These are phyloP conservation scores for Cryphonectria japonica DNA, from an alignment of 2,329 filamentous ascomycete species.

Conservation along the genomic window DNA sequence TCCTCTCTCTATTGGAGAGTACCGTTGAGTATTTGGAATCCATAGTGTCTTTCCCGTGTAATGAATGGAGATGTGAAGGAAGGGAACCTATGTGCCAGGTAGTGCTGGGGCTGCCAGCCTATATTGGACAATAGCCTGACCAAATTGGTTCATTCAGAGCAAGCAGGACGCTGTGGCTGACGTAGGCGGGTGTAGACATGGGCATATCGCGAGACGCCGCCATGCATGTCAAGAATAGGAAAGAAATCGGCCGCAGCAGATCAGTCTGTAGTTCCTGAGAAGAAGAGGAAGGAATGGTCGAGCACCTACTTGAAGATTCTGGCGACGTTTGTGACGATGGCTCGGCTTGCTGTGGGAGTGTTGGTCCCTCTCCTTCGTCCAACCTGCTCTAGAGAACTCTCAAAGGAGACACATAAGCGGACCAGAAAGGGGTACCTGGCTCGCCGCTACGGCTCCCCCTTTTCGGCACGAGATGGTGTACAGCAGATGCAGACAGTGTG, in stretches of 20 bases:
- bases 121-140: background rate
- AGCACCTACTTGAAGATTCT: background rate
- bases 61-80: background rate
- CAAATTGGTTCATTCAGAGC: background rate
- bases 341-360: background rate
- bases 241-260: background rate
- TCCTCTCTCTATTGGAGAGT: background rate
- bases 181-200: background rate
- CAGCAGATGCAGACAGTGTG: background rate
- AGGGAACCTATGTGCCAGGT: background rate
- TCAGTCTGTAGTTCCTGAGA: no score
- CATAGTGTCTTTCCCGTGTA: background rate
- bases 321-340: background rate
- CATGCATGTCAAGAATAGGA: background rate
- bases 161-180: background rate
- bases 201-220: background rate
- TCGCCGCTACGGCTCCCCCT: background rate
- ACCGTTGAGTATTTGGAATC: background rate
- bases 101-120: background rate
- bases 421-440: background rate
- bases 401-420: background rate
- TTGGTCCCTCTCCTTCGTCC: background rate
- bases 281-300: background rate
- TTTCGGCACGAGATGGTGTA: background rate
- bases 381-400: no score